Conservation (phyloP, 2,329 filamentous ascomycete species). For the Diatrype stigma region DNA sequence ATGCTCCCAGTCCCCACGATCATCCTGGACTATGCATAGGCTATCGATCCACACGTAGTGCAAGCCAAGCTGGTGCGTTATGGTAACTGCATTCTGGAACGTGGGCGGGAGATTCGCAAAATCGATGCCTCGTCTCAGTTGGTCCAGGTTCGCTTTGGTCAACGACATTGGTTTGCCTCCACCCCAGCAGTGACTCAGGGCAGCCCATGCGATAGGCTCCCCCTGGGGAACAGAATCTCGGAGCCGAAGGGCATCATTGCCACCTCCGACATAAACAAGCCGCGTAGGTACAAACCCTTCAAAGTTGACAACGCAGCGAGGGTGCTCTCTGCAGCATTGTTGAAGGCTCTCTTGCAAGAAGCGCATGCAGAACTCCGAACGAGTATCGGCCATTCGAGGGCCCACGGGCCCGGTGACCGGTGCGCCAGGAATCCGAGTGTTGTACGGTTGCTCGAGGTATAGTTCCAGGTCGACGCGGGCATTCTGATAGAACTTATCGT, state of each 20-base stretch:
- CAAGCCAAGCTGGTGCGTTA: slow-evolving; percentile 10
- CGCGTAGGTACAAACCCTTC: slow-evolving; percentile 8
- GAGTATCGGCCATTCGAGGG: slow-evolving; percentile 6
- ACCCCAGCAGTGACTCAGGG: slow-evolving; percentile 15
- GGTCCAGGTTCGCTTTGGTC: slow-evolving; percentile 2
- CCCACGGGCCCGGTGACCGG: slow-evolving; percentile 9
- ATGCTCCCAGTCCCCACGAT: slow-evolving; percentile 10
- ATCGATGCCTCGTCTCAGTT: slow-evolving; percentile 5
- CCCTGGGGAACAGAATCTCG: slow-evolving; percentile 3
- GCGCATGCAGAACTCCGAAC: slow-evolving; percentile 9
- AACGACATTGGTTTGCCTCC: slow-evolving; percentile 11
- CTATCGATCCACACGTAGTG: slow-evolving; percentile 13
- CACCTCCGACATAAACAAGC: slow-evolving; percentile 7
- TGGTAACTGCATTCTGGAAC: slow-evolving; percentile 11
- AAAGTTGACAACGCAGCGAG: slow-evolving; percentile 2
- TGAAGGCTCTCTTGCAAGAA: slow-evolving; percentile 13
- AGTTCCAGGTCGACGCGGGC: slow-evolving; percentile 12
- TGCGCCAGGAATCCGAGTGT: slow-evolving; percentile 6
- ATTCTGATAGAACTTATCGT: slow-evolving; percentile 14
- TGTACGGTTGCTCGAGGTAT: slow-evolving; percentile 11
- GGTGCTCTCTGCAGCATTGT: slow-evolving; percentile 9
- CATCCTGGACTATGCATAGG: slow-evolving; percentile 12
- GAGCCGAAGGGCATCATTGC: slow-evolving; percentile 6
- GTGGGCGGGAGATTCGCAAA: slow-evolving; percentile 9
- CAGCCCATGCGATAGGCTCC: slow-evolving; percentile 6